Percentiles rank a stretch among this genome's conserved stretches.
phyloP scores from a whole-genome alignment of 306 rosid genomes.

The Carpinus fangiana region DNA sequence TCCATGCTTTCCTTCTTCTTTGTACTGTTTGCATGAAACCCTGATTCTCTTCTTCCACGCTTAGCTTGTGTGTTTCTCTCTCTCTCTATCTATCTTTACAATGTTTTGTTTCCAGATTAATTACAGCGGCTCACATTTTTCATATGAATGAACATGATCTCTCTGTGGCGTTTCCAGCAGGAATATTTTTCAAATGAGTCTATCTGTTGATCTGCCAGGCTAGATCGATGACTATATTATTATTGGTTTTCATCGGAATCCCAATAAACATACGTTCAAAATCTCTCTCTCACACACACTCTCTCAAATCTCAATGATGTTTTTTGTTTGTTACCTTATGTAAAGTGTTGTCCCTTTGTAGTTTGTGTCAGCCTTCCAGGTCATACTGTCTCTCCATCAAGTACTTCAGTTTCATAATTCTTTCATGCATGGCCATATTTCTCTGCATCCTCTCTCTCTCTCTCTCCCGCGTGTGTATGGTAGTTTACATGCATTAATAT shows the following conservation, averaged over 20 bases:
- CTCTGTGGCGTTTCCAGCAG: not conserved
- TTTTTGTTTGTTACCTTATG: not conserved
- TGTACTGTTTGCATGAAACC: no score
- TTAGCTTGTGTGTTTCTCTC: not conserved
- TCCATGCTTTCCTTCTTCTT: no score
- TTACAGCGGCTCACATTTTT: not conserved
- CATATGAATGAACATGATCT: not conserved
- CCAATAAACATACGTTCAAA: not conserved
- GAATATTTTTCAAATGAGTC: not conserved
- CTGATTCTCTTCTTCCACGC: no score
- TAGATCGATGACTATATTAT: not conserved
- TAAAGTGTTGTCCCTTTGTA: conserved; percentile 4
- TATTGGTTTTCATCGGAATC: not conserved
- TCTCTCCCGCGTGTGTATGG: not conserved
- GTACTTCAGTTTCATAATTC: conserved; percentile 18
- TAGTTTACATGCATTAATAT: no score
- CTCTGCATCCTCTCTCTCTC: not conserved
- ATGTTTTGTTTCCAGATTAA: not conserved
- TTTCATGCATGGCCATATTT: conserved; percentile 1
- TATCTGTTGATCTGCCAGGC: not conserved
- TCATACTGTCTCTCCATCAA: conserved; percentile 2
- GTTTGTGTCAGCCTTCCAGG: conserved; percentile 27
- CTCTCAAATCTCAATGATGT: conserved; percentile 3
- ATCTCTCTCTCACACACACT: not conserved
- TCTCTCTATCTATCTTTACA: no score